A percentile compares a stretch with the other conserved stretches of the same genome.
These are phyloP conservation scores for Colletotrichum sp. DNA, from an alignment of 2,329 filamentous ascomycete species.

Conservation along the genomic window DNA sequence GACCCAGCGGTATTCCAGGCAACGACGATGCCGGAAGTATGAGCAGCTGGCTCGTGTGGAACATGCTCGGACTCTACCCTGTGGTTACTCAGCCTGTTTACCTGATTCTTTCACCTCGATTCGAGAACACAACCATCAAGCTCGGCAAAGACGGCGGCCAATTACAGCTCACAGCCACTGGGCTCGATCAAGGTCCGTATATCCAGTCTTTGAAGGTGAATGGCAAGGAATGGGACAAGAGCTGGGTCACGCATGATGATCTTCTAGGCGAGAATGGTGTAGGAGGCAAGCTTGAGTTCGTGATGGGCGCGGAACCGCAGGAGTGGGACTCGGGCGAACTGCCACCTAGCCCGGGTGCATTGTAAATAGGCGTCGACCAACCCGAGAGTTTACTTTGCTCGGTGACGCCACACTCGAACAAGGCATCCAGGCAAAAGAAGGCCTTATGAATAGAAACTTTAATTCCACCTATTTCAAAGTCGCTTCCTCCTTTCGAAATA, in stretches of 20 bases:
- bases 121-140: conserved; percentile 51
- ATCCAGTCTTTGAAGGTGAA: conserved; percentile 60
- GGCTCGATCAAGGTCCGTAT: conserved; percentile 50
- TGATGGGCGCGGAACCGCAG: conserved; percentile 33
- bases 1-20: conserved; percentile 55
- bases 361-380: not conserved
- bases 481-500: not conserved
- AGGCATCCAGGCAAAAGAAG: not conserved
- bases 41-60: conserved; percentile 63
- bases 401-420: not conserved
- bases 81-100: conserved; percentile 63
- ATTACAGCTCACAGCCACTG: conserved; percentile 50
- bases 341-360: conserved; percentile 50
- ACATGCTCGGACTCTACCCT: conserved; percentile 60
- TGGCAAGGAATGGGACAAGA: conserved; percentile 53
- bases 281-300: conserved; percentile 54
- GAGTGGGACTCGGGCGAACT: conserved; percentile 52
- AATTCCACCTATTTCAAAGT: not conserved
- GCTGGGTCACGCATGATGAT: conserved; percentile 61
- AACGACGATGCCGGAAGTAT: conserved; percentile 65
- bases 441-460: not conserved
- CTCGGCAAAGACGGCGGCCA: conserved; percentile 43
- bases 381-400: not conserved
- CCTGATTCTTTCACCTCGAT: conserved; percentile 54
- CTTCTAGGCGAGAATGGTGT: conserved; percentile 37